Evolutionary conservation across 768 basidiomycete genomes (phyloP).

Genomic region (Panellus pusillus): DNA sequence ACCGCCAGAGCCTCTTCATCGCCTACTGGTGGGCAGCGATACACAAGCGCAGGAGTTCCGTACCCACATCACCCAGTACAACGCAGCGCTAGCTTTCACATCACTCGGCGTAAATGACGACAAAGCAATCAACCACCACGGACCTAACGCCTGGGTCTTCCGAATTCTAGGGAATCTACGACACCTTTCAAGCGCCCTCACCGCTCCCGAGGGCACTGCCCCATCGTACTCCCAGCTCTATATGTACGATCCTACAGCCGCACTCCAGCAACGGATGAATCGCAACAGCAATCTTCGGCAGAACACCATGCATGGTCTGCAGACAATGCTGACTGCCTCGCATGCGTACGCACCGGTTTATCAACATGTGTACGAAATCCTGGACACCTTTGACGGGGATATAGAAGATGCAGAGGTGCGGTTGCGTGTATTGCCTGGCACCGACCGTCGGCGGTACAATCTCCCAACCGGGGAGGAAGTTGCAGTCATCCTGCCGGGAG

Average conservation of each 20-base stretch:
- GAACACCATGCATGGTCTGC: background rate
- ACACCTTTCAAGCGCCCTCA: no score
- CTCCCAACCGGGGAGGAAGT: background rate
- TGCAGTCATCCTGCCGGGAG: background rate
- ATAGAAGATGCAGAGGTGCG: no score
- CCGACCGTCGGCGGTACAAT: background rate
- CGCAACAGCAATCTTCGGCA: background rate
- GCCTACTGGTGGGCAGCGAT: background rate
- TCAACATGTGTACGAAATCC: no score
- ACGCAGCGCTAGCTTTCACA: background rate
- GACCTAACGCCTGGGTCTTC: no score
- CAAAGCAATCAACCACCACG: no score
- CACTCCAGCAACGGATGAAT: background rate
- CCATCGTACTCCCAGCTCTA: no score
- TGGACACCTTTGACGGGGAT: no score
- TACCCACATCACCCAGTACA: background rate
- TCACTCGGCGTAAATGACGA: background rate
- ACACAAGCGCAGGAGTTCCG: background rate
- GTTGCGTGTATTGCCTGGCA: no score
- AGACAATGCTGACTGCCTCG: no score
- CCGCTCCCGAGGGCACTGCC: no score
- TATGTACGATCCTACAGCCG: background rate
- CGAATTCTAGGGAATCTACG: no score
- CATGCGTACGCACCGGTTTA: no score
- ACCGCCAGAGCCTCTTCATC: conserved; percentile 18